These are phyloP conservation scores for Aulographum hederae DNA, from an alignment of 2,329 filamentous ascomycete species.

Conservation along the genomic window DNA sequence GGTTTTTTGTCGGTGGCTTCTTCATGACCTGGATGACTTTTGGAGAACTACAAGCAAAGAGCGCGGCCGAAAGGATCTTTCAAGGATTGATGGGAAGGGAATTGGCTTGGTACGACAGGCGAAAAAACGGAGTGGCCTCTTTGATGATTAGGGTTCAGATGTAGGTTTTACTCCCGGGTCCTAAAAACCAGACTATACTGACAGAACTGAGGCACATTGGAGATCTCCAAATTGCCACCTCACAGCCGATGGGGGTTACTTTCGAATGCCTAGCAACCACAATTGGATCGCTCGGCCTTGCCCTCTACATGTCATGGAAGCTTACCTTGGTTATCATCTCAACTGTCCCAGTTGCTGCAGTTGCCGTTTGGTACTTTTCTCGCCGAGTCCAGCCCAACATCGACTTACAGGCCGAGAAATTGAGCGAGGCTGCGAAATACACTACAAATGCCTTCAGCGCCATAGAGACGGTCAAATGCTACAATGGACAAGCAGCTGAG, in stretches of 20 bases:
- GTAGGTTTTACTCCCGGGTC: slow-evolving; percentile 28
- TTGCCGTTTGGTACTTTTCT: slow-evolving; percentile 37
- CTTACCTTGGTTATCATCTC: slow-evolving; percentile 64
- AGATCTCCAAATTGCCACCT: slow-evolving; percentile 65
- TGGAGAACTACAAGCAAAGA: slow-evolving; percentile 61
- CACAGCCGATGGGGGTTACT: slow-evolving; percentile 58
- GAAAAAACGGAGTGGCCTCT: slow-evolving; percentile 51
- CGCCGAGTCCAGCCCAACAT: slow-evolving; percentile 45
- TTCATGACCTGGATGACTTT: slow-evolving; percentile 58
- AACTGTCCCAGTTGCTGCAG: slow-evolving; percentile 17
- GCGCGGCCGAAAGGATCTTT: slow-evolving; percentile 48
- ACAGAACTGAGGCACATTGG: slow-evolving; percentile 47
- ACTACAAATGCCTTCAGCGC: slow-evolving; percentile 49
- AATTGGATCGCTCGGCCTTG: slow-evolving; percentile 47
- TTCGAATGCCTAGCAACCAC: slow-evolving; percentile 46
- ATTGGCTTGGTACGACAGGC: slow-evolving; percentile 65
- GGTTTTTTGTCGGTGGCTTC: slow-evolving; percentile 48
- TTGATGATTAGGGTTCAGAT: slow-evolving; percentile 55
- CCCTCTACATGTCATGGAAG: slow-evolving; percentile 67
- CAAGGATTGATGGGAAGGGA: slow-evolving; percentile 49
- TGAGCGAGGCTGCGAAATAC: slow-evolving; percentile 54
- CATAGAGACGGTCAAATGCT: slow-evolving; percentile 76
- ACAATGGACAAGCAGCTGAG: slow-evolving; percentile 59
- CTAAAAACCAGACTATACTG: slow-evolving; percentile 4
- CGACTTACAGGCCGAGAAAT: slow-evolving; percentile 46